Evolutionary conservation across 495 filamentous ascomycete species (phyloP), one percentile per base, ranked within the genome.

Genomic region (Peziza echinospora): DNA sequence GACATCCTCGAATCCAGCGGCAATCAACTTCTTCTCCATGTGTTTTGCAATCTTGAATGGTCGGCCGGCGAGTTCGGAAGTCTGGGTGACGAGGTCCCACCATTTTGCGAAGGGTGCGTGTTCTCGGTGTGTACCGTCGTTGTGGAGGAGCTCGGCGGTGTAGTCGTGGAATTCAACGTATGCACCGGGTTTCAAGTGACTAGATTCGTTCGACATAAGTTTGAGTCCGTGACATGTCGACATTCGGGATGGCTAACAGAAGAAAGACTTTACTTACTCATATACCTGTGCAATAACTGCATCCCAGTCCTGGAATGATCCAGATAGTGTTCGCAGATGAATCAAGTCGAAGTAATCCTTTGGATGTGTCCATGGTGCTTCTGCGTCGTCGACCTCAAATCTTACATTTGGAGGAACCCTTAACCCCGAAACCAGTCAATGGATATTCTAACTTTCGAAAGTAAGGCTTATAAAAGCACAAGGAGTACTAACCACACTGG

Each of bases 321-420:
- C 72, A 45, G 66, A 61, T 30, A 76, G 50, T 9, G 56, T 48
- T 11, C 73, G 69, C 6, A 68, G 59, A 52, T 76, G 71, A 42
- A 73, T 62, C 41, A 66, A 65, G 59, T 74, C 74, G 50, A 75
- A 77, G 45, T 56, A 53, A 48, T 68, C 62, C 19, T 56, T 52
- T 23, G 57, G 61, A 58, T 65, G 76, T 34, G 63, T 57, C 75
- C 69, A 79, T 10, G 61, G 63, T 5, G 63, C 64, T 34, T 64
- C 62, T 25, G 62, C 62, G 50, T 76, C 71, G 47, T 76, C 73
- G 23, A 74, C 60, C 43, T 71, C 66, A 53, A 76, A 76, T 30
- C 58, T 61, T 16, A 67, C 53, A 50, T 75, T 77, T 4, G 64
- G 62, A 0, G 70, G 64, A 5, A 63, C 55, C 54, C 60, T 34